Percentiles rank a stretch among this genome's conserved stretches.
Evolutionary conservation across 2,329 filamentous ascomycete genomes (phyloP).

Genomic region (Pseudogymnoascus sp.): DNA sequence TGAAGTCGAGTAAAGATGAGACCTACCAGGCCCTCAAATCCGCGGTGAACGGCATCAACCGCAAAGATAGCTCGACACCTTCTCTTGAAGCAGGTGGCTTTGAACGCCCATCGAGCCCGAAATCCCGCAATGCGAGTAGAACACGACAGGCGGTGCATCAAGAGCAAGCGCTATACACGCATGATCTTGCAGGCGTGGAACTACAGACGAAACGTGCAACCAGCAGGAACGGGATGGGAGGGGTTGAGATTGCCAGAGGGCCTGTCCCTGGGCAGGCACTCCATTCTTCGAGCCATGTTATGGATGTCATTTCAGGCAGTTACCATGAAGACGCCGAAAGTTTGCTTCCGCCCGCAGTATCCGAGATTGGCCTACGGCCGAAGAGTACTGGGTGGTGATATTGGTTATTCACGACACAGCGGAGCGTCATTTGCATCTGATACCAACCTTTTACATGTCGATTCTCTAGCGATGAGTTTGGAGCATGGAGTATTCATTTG

Average conservation of each 20-base stretch:
- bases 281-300: not conserved
- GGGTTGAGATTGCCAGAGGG: not conserved
- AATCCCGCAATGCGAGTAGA: slow-evolving; percentile 10
- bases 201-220: not conserved
- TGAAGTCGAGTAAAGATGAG: not conserved
- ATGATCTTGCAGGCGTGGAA: not conserved
- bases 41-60: not conserved
- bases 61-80: not conserved
- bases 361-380: not conserved
- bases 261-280: not conserved
- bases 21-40: not conserved
- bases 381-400: not conserved
- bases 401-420: not conserved
- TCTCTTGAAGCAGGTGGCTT: not conserved
- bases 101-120: slow-evolving; percentile 1
- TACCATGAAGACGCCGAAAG: not conserved
- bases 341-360: not conserved
- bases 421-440: not conserved
- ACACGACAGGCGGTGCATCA: not conserved
- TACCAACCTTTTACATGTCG: not conserved
- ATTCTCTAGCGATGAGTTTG: not conserved
- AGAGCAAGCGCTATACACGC: not conserved
- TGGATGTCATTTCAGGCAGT: not conserved
- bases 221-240: not conserved
- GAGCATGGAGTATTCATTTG: not conserved